Evolutionary conservation across 2,329 filamentous ascomycete genomes (phyloP), one percentile per base, ranked within the genome.

Genomic region (Bipolaris gigantea): DNA sequence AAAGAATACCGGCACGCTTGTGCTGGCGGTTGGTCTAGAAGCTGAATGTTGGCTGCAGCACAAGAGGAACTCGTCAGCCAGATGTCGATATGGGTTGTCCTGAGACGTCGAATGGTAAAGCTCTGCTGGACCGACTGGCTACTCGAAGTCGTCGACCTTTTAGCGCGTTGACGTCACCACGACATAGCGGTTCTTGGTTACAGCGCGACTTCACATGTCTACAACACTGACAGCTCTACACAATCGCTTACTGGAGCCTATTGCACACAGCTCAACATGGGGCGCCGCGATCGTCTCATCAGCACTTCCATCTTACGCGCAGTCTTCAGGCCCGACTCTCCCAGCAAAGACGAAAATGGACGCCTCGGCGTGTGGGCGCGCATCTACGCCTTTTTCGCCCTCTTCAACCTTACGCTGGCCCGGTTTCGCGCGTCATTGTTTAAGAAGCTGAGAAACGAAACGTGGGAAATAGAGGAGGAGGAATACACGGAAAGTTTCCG

Each of bases 401-500:
- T 85, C 3, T 81, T 80, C 66, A 73, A 77, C 46, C 75, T 85
- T 4, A 69, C 73, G 1, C 76, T 85, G 1, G 64, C 77, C 23
- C 78, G 78, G 43, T 78, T 79, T 59, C 74, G 78, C 7, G 72
- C 76, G 2, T 74, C 77, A 3, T 64, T 81, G 0, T 87, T 87
- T 66, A 71, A 70, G 8, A 77, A 75, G 13, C 73, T 87, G 10
- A 78, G 84, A 7, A 74, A 74, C 5, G 73, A 81, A 6, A 71
- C 76, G 16, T 86, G 84, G 83, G 55, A 75, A 4, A 78, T 85
- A 32, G 72, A 80, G 21, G 80, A 85, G 53, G 75, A 80, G 10
- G 80, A 80, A 19, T 87, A 86, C 58, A 74, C 71, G 11, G 76
- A 77, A 25, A 83, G 79, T 58, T 86, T 87, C 62, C 73, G 75